Base-by-base conservation (phyloP, 495 filamentous ascomycete genomes). In the Tuber calosporum region DNA sequence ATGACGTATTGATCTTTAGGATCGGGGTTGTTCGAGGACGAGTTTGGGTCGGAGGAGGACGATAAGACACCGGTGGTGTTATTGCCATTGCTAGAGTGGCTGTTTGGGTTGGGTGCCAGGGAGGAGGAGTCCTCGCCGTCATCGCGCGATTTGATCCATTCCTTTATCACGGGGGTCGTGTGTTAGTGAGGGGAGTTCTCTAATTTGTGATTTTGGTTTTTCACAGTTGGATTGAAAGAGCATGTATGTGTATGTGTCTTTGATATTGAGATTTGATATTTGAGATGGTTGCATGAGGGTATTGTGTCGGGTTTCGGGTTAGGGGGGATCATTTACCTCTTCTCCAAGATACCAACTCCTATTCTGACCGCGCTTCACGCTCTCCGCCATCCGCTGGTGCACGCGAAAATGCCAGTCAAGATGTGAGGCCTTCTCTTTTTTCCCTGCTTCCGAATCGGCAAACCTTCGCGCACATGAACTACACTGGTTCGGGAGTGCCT, bases 381-480 rank as follows among this genome's bases (percentile, higher is more conserved):
- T 88, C 58, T 98, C 94, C 8, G 88, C 88, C 84, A 95, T 90
- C 37, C 94, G 91, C 82, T 92, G 91, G 81, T 97, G 94, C 3
- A 94, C 94, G 40, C 89, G 88, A 84, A 99, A 99, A 82, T 99
- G 95, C 95, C 94, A 98, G 82, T 99, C 95, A 82, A 97, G 87
- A 83, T 99, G 95, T 1, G 91, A 88, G n/a, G 90, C 90, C 83
- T 98, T 98, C 83, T 89, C 90, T 79, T 88, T 87, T 74, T 88
- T 91, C 39, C 93, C 94, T 76, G 92, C 87, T 66, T 91, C 90
- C 37, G 90, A 90, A 34, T 88, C 85, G 42, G 85, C 85, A 81
- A 98, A 99, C 6, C 95, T 90, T 43, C 93, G 89, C 69, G 94
- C 95, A 84, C 95, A 99, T 48, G 94, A 94, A 37, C 88, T 90